Base-by-base conservation (phyloP, 75 land plant genomes). In the Larix kaempferi region DNA sequence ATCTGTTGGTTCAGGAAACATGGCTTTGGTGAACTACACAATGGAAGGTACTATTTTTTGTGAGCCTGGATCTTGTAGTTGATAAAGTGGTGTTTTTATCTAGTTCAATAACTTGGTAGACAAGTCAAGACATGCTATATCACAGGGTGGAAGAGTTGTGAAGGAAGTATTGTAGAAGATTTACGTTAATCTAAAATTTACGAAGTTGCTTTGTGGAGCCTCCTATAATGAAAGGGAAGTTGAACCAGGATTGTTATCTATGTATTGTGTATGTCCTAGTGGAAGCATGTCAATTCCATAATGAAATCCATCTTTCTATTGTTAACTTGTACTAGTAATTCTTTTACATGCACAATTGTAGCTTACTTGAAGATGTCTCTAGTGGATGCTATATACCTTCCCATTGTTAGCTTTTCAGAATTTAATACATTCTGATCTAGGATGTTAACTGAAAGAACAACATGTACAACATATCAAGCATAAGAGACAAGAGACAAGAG, bases 371-470 rank as follows among this genome's bases (percentile, higher is more conserved):
- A 89, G 73, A 84, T 96, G 61, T 72, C 84, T 73, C 90, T 86
- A 77, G 87, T 96, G 69, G 99, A 96, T 66, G 90, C 95, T 54
- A 77, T 96, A 33, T 91, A 96, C 79, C 93, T 96, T 76, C 95
- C 99, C 19, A 77, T 96, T n/a, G n/a, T n/a, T n/a, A n/a, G n/a
- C n/a, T n/a, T n/a, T n/a, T n/a, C n/a, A n/a, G n/a, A n/a, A n/a
- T n/a, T n/a, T n/a, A n/a, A n/a, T n/a, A n/a, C n/a, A n/a, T n/a
- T n/a, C n/a, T n/a, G n/a, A n/a, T n/a, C n/a, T n/a, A n/a, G n/a
- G n/a, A n/a, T n/a, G n/a, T n/a, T n/a, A n/a, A n/a, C n/a, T n/a
- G n/a, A n/a, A n/a, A n/a, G n/a, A n/a, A n/a, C n/a, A n/a, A n/a
- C n/a, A n/a, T n/a, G n/a, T n/a, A n/a, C n/a, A n/a, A n/a, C n/a